Conservation (phyloP, 345 rosid genomes). For the Rhodamnia rubescens region DNA sequence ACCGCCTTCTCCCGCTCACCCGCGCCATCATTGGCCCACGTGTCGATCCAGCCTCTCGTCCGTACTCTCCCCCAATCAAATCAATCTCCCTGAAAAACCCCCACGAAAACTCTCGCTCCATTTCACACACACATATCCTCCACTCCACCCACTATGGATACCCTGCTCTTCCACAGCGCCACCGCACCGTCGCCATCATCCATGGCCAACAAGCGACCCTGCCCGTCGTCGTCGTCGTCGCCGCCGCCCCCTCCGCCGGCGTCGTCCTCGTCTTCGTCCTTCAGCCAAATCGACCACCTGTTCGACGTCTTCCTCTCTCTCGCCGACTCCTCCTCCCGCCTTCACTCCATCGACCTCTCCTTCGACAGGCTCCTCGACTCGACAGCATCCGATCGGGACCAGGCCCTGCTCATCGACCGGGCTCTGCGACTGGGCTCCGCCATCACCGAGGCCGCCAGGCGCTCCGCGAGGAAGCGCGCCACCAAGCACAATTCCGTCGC, state of each 20-base stretch:
- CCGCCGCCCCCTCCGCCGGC: conserved; percentile 1
- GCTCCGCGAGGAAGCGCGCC: conserved; percentile 60
- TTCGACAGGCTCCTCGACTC: conserved; percentile 61
- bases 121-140: background rate
- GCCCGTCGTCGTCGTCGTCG: conserved; percentile 16
- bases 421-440: conserved; percentile 48
- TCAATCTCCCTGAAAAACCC: background rate
- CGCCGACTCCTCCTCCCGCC: conserved; percentile 31
- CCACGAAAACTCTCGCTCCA: background rate
- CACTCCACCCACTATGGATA: conserved; percentile 32
- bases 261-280: background rate
- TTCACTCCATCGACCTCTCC: conserved; percentile 37
- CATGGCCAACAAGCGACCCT: conserved; percentile 56
- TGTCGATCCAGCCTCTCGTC: background rate
- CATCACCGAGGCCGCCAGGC: conserved; percentile 52
- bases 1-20: background rate
- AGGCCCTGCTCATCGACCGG: conserved; percentile 49
- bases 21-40: background rate
- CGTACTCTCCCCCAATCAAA: background rate
- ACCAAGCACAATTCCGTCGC: conserved; percentile 43
- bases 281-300: conserved; percentile 28
- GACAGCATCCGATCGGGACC: conserved; percentile 35
- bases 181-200: conserved; percentile 8
- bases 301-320: conserved; percentile 35
- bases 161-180: conserved; percentile 22